A percentile compares a stretch with the other conserved stretches of the same genome.
These are phyloP conservation scores for Annulohypoxylon stygium DNA, from an alignment of 495 filamentous ascomycete genomes.

Conservation along the genomic window DNA sequence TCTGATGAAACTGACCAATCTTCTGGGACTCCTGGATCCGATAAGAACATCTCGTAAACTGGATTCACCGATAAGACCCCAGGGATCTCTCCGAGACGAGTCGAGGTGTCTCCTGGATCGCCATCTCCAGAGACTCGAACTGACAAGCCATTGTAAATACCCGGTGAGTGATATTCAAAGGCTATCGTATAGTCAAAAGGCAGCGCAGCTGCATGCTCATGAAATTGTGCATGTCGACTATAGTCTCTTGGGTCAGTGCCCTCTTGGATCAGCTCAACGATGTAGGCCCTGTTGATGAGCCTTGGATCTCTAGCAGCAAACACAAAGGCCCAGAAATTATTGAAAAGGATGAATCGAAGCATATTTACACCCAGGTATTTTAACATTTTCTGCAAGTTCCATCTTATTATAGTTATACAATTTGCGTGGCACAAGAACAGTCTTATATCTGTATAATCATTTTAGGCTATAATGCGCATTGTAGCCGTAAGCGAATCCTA, in stretches of 20 bases:
- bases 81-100: constrained; percentile 26
- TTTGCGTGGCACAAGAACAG: neutral
- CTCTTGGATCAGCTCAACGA: constrained; percentile 25
- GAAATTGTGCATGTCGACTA: constrained; percentile 32
- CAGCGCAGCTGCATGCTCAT: constrained; percentile 33
- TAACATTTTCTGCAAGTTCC: neutral
- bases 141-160: constrained; percentile 42
- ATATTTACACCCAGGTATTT: neutral
- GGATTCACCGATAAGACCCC: constrained; percentile 40
- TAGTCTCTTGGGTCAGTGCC: constrained; percentile 1
- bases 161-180: constrained; percentile 42
- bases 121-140: constrained; percentile 32
- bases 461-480: neutral
- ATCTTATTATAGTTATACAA: neutral
- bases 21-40: constrained; percentile 14
- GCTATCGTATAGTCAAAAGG: constrained; percentile 37
- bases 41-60: constrained; percentile 31
- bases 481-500: neutral
- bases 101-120: constrained; percentile 4
- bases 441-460: neutral
- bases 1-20: neutral
- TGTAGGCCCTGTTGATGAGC: constrained; percentile 21
- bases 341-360: neutral
- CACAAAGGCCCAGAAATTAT: neutral
- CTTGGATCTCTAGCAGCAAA: constrained; percentile 17